phyloP scores from a whole-genome alignment of 164 flowering plant genomes.

The Vitis cinerea region DNA sequence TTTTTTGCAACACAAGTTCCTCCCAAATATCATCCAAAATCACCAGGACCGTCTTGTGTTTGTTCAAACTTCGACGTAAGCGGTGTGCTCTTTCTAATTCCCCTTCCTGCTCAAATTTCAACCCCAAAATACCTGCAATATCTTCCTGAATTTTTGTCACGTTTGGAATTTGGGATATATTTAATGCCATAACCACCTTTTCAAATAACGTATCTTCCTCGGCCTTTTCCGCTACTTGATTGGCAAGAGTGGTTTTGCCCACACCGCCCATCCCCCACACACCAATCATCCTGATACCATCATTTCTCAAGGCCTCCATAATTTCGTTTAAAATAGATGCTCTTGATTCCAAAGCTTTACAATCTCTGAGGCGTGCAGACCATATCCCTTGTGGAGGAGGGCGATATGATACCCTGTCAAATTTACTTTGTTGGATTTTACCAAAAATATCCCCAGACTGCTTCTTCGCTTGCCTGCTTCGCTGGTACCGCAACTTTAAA shows the following conservation, averaged over 20 bases:
- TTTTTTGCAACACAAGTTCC: background rate
- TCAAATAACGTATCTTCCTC: too few species aligned
- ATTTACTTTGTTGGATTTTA: too few species aligned
- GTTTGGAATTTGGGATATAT: too few species aligned
- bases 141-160: background rate
- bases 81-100: too few species aligned
- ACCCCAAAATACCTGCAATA: background rate
- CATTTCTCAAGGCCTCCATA: background rate
- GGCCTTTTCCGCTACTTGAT: too few species aligned
- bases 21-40: background rate
- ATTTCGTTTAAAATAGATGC: too few species aligned
- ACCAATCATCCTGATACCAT: background rate
- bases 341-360: background rate
- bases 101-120: too few species aligned
- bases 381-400: background rate
- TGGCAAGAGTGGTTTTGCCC: too few species aligned
- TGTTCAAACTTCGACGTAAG: background rate
- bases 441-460: background rate
- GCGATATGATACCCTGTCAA: background rate
- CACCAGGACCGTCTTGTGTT: background rate
- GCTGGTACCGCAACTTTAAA: too few species aligned
- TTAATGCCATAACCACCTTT: too few species aligned
- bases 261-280: background rate
- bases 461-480: background rate
- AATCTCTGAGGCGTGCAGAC: background rate